Conservation (phyloP, 2,329 filamentous ascomycete genomes). For the Claviceps maximensis region DNA sequence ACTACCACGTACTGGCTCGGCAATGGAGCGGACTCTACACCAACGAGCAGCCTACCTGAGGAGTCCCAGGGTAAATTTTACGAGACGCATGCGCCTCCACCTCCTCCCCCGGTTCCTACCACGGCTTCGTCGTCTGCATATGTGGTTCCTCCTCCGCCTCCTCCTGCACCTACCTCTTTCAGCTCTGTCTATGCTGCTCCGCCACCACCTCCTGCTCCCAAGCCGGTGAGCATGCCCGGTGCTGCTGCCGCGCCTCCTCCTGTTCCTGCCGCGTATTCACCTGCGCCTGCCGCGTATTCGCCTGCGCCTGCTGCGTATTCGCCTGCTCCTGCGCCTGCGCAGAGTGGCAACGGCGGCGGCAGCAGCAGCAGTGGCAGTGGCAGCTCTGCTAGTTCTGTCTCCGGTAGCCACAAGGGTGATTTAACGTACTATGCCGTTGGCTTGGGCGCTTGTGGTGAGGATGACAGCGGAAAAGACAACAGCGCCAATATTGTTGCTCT, state of each 20-base stretch:
- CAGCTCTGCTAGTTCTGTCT: constrained; percentile 9
- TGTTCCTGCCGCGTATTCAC: constrained; percentile 5
- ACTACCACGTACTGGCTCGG: constrained; percentile 33
- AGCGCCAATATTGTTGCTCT: constrained; percentile 56
- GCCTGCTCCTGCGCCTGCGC: constrained; percentile 5
- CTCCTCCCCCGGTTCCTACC: constrained; percentile 4
- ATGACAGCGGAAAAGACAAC: constrained; percentile 42
- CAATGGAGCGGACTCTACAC: constrained; percentile 18
- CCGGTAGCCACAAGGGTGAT: constrained; percentile 38
- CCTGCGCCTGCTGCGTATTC: constrained; percentile 9
- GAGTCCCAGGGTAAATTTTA: constrained; percentile 17
- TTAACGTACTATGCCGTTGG: constrained; percentile 65
- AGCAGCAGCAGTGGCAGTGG: constrained; percentile 7
- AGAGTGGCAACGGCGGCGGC: constrained; percentile 1
- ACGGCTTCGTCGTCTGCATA: constrained; percentile 10
- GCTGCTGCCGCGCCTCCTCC: constrained; percentile 7
- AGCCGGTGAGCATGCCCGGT: constrained; percentile 2
- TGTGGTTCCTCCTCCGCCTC: constrained; percentile 9
- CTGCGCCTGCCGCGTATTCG: constrained; percentile 7
- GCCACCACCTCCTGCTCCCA: constrained; percentile 6
- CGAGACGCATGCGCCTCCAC: constrained; percentile 11
- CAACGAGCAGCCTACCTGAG: constrained; percentile 12
- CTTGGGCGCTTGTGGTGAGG: constrained; percentile 53
- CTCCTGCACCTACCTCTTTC: constrained; percentile 12
- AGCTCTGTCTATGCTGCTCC: constrained; percentile 14